Base-by-base conservation (phyloP, 1,284 basidiomycete genomes). In the Agroathelia rolfsii region DNA sequence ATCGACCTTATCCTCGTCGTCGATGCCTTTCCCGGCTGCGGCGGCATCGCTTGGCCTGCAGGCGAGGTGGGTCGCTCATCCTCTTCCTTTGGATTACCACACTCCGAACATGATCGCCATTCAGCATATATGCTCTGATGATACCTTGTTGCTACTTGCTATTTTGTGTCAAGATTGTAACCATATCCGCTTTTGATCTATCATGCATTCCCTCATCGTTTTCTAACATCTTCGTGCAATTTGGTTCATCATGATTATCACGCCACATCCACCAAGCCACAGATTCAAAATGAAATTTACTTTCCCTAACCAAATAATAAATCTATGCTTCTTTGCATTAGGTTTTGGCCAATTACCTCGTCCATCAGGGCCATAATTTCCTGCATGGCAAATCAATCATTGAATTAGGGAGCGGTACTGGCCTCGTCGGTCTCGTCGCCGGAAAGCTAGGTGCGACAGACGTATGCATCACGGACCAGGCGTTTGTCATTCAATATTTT, bases 41-140 rank as follows among this genome's bases (percentile, higher is more conserved):
- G 90, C 10, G 90, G 90, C 0, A 72, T 90, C 29, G 78, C 88
- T 8, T 95, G 90, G 90, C 88, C 87, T 3, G 84, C 90, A 9
- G 90, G 89, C 41, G 76, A 92, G 69, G 89, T 90, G 41, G 41
- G 66, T 49, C 40, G 11, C 38, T 41, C n/a, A n/a, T 13, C 49
- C 46, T 41, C 41, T 46, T 34, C 39, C 47, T 22, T 38, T 39
- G n/a, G 18, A 16, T 13, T 30, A 25, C n/a, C 12, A 30, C 21
- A 24, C 32, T 9, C 13, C 29, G 11, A 18, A 6, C 34, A 23
- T 19, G 6, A n/a, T 25, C 18, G 28, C 13, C 22, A 17, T 27
- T 25, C 24, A 22, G 28, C 20, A 17, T 23, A n/a, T n/a, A n/a
- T n/a, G 28, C 25, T 24, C 32, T 41, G 16, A 32, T 30, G 30